Evolutionary conservation across 495 filamentous ascomycete species (phyloP).

Genomic region (Podospora appendiculata): DNA sequence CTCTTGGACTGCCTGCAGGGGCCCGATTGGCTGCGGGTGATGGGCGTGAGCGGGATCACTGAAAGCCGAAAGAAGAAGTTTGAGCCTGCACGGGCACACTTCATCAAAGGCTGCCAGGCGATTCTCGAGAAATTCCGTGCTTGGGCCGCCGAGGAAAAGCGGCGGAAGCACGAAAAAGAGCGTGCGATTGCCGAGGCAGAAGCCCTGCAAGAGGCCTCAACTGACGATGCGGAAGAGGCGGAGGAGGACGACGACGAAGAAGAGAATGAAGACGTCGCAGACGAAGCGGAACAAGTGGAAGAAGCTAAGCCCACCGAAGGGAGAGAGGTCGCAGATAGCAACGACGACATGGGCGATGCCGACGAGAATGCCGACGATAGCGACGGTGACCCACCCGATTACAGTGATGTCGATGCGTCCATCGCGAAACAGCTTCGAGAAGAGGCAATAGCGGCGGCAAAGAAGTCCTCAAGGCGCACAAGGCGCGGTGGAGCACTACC

Average conservation of each 20-base stretch:
- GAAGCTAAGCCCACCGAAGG: slow-evolving; percentile 2
- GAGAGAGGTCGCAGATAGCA: slow-evolving; percentile 9
- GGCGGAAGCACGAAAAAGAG: slow-evolving; percentile 62
- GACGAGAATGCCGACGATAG: slow-evolving; percentile 20
- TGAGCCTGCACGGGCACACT: slow-evolving; percentile 76
- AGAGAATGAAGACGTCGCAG: slow-evolving; percentile 53
- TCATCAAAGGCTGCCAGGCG: slow-evolving; percentile 69
- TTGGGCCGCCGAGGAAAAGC: slow-evolving; percentile 89
- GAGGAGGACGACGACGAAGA: slow-evolving; percentile 19
- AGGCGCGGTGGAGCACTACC: slow-evolving; percentile 4
- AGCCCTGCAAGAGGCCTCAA: slow-evolving; percentile 19
- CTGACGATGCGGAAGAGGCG: slow-evolving; percentile 12
- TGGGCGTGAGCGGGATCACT: slow-evolving; percentile 85
- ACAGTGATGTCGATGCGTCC: slow-evolving; percentile 64
- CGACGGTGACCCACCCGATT: slow-evolving; percentile 21
- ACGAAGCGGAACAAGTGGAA: slow-evolving; percentile 56
- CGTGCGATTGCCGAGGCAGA: slow-evolving; percentile 38
- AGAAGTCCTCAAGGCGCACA: not conserved
- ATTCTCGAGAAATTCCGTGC: slow-evolving; percentile 78
- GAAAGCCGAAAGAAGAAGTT: slow-evolving; percentile 76
- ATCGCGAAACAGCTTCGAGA: slow-evolving; percentile 67
- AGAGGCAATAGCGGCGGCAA: slow-evolving; percentile 49
- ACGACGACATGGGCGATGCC: slow-evolving; percentile 14
- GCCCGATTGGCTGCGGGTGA: slow-evolving; percentile 86
- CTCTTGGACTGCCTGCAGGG: slow-evolving; percentile 80